phyloP scores from a whole-genome alignment of 2,329 filamentous ascomycete genomes.

The Alternaria gaisen region DNA sequence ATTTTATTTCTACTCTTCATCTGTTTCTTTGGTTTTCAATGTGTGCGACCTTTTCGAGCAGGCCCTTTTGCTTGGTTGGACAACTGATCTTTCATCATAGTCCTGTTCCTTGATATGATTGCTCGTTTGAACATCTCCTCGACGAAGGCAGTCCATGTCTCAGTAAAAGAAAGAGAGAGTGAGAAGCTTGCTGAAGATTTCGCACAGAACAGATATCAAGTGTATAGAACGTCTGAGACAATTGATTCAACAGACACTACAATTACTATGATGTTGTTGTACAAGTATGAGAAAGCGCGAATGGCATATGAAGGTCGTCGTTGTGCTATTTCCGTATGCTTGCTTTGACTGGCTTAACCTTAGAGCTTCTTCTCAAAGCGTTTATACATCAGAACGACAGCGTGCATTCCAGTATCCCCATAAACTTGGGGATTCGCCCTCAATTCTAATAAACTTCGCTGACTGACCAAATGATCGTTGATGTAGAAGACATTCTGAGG shows the following conservation, averaged over 20 bases:
- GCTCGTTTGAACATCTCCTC: too few relatives aligned
- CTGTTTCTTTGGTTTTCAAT: background rate
- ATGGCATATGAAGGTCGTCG: background rate
- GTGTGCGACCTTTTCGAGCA: too few relatives aligned
- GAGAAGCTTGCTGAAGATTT: background rate
- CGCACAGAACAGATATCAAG: background rate
- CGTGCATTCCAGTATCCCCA: background rate
- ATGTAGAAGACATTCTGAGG: background rate
- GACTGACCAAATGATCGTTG: background rate
- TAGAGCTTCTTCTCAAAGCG: background rate
- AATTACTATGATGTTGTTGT: background rate
- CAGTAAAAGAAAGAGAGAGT: background rate
- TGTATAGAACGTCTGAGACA: background rate
- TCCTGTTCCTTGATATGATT: background rate
- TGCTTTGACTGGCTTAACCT: background rate
- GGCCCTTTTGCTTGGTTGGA: background rate
- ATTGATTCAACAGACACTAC: background rate
- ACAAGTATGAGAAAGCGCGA: background rate
- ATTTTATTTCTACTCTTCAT: background rate
- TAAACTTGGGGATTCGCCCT: background rate
- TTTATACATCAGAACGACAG: conserved; percentile 1
- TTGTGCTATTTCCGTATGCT: too few relatives aligned
- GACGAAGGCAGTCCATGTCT: background rate
- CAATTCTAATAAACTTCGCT: background rate
- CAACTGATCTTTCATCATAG: accelerated